Evolutionary conservation across 257 asterid species (phyloP), one percentile per base, ranked within the genome.

Genomic region (Nyctanthes arbortristis): DNA sequence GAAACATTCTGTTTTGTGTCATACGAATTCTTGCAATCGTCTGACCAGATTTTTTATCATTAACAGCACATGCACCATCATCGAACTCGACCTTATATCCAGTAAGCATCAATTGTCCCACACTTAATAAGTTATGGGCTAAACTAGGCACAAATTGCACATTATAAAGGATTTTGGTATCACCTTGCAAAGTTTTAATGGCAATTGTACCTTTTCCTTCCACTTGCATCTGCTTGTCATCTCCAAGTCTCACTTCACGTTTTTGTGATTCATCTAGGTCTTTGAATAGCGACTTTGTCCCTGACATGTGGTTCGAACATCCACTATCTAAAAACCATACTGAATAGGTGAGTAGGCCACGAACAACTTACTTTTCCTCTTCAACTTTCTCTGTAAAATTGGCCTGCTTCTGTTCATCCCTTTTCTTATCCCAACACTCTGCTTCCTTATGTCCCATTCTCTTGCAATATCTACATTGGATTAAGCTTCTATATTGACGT

Each of bases 41-140:
- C 30, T 34, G 11, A 2, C 67, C 18, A 0, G 3, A 14, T 14
- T 57, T n/a, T 22, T 77, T 68, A 2, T 66, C 61, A 7, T 60
- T 27, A 52, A 73, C 58, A 24, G 32, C 9, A 20, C 75, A 72
- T 1, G 25, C 7, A 3, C 1, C 45, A 20, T 40, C 66, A 61
- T 77, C 64, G 66, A 77, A 77, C 13, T 31, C 9, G 6, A 62
- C 0, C 0, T 35, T 20, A 12, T 60, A 72, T 4, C 65, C 60
- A 71, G 63, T n/a, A 29, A 12, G 1, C 69, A 74, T 65, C 11
- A 78, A 28, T 47, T 66, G 63, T 1, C 75, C 75, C 55, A 75
- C 54, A 58, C 76, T 75, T 4, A 79, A 11, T 20, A 79, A 33
- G 43, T 59, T 75, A 18, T 75, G 47, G 0, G 37, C 59, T 8